A percentile compares a stretch with the other conserved stretches of the same genome.
Conservation (phyloP, 176 grass and related monocot species). For the Oropetium thomaeum region DNA sequence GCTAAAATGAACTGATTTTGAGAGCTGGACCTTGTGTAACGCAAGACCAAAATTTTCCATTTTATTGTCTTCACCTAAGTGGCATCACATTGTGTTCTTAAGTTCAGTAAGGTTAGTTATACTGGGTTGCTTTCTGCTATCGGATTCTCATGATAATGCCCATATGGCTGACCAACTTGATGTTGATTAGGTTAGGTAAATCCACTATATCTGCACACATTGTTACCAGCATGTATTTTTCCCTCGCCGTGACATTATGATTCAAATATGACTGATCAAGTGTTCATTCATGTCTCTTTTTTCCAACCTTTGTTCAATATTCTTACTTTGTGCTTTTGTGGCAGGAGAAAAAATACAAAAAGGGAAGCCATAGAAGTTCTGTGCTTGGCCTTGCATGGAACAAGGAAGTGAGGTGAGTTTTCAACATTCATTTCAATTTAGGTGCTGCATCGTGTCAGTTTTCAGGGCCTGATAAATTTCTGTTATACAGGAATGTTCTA, state of each 20-base stretch:
- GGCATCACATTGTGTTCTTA: background rate
- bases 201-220: background rate
- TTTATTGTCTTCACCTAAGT: background rate
- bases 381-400: conserved; percentile 98
- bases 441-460: background rate
- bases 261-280: background rate
- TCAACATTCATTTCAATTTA: conserved; percentile 2
- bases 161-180: background rate
- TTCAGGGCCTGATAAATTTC: background rate
- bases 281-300: background rate
- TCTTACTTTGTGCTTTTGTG: background rate
- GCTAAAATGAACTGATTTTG: background rate
- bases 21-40: background rate
- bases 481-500: conserved; percentile 70
- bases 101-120: background rate
- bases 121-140: background rate
- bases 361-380: conserved; percentile 72
- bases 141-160: background rate
- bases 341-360: conserved; percentile 60
- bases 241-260: background rate
- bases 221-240: background rate
- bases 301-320: background rate
- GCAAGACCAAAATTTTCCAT: background rate
- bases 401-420: conserved; percentile 80
- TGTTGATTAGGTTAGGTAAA: conserved; percentile 12